These are phyloP conservation scores for Jacaranda mimosifolia DNA, from an alignment of 257 asterid genomes.

Conservation along the genomic window DNA sequence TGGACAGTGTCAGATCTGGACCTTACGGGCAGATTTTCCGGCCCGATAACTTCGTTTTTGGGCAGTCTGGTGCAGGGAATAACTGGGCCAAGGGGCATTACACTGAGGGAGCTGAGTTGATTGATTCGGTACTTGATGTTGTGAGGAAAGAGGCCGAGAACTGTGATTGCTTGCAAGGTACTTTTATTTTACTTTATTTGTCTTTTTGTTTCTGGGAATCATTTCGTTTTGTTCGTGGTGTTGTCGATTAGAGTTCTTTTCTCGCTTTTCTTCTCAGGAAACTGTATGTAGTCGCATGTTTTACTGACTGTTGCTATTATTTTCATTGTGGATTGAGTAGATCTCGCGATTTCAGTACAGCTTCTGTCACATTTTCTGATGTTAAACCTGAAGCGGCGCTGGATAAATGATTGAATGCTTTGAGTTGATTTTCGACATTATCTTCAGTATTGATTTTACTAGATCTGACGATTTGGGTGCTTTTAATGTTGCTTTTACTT, in stretches of 20 bases:
- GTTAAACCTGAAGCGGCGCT: background rate
- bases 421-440: background rate
- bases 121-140: slow-evolving; percentile 82
- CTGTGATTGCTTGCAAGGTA: slow-evolving; percentile 83
- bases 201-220: too few species aligned
- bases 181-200: background rate
- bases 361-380: background rate
- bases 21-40: slow-evolving; percentile 75
- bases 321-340: slow-evolving; percentile 3
- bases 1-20: slow-evolving; percentile 86
- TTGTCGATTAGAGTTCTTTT: background rate
- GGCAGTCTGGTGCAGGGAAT: slow-evolving; percentile 83
- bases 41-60: slow-evolving; percentile 74
- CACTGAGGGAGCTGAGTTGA: slow-evolving; percentile 82
- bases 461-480: slow-evolving; percentile 38
- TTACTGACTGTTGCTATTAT: background rate
- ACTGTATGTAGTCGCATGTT: background rate
- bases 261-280: background rate
- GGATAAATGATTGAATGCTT: background rate
- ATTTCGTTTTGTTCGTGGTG: background rate
- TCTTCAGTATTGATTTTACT: background rate
- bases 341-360: slow-evolving; percentile 17
- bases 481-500: background rate
- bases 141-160: slow-evolving; percentile 86
- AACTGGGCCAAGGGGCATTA: slow-evolving; percentile 86